A percentile compares a stretch with the other conserved stretches of the same genome.
phyloP scores from a whole-genome alignment of 345 rosid genomes.

The Camelina sativa region DNA sequence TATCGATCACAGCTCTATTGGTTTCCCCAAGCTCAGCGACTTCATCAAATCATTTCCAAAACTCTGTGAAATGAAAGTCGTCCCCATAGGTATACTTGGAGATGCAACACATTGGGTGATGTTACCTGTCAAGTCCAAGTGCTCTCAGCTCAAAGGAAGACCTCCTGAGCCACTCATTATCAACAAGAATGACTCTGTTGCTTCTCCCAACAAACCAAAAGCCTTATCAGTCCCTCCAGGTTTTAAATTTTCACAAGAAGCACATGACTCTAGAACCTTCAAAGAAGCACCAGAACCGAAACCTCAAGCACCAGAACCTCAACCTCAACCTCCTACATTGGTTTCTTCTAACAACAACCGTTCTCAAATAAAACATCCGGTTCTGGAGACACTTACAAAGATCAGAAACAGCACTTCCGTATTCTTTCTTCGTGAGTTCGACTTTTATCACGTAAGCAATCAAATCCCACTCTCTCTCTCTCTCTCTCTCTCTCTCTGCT shows the following conservation, averaged over 20 bases:
- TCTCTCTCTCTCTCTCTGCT: slow-evolving; percentile 21
- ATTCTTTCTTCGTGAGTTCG: slow-evolving; percentile 76
- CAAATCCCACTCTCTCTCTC: slow-evolving; percentile 9
- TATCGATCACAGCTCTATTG: slow-evolving; percentile 74
- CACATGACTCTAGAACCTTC: slow-evolving; percentile 26
- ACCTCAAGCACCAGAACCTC: background rate
- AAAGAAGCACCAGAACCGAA: background rate
- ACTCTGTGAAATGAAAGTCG: slow-evolving; percentile 54
- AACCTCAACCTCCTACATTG: slow-evolving; percentile 11
- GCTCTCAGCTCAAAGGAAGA: slow-evolving; percentile 36
- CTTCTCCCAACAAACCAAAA: slow-evolving; percentile 21
- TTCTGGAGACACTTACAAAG: slow-evolving; percentile 57
- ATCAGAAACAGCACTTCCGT: slow-evolving; percentile 52
- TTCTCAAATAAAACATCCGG: slow-evolving; percentile 49
- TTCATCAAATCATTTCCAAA: slow-evolving; percentile 64
- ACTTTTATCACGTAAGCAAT: slow-evolving; percentile 65
- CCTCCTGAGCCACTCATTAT: slow-evolving; percentile 41
- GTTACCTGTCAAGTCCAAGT: slow-evolving; percentile 46
- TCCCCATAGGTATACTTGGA: slow-evolving; percentile 47
- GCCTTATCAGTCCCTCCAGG: slow-evolving; percentile 27
- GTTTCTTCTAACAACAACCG: background rate
- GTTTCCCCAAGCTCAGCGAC: slow-evolving; percentile 76
- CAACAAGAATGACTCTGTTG: background rate
- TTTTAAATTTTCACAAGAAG: background rate
- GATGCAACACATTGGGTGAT: slow-evolving; percentile 74